phyloP scores from a whole-genome alignment of 2,329 filamentous ascomycete genomes.

The Aspergillus quadrilineatus region DNA sequence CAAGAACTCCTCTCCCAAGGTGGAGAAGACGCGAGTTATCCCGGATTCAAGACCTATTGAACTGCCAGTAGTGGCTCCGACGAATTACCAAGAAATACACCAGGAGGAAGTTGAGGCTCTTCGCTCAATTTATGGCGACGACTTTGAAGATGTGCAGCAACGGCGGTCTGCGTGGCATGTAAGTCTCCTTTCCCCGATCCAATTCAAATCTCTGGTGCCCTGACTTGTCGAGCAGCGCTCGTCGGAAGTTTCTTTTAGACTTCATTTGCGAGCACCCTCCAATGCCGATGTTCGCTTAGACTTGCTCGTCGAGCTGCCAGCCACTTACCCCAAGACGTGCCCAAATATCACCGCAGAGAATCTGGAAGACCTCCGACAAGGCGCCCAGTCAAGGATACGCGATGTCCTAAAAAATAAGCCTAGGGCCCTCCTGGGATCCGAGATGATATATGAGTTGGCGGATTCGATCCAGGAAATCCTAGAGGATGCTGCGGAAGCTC shows the following conservation, averaged over 20 bases:
- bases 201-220: background rate
- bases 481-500: slow-evolving; percentile 79
- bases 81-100: slow-evolving; percentile 79
- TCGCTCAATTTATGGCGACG: slow-evolving; percentile 83
- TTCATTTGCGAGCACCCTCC: slow-evolving; percentile 71
- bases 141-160: slow-evolving; percentile 73
- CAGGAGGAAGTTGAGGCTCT: slow-evolving; percentile 83
- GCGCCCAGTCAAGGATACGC: slow-evolving; percentile 68
- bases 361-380: slow-evolving; percentile 64
- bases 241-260: slow-evolving; percentile 74
- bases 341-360: slow-evolving; percentile 71
- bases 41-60: slow-evolving; percentile 32
- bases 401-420: slow-evolving; percentile 68
- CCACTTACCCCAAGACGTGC: slow-evolving; percentile 84
- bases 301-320: slow-evolving; percentile 77
- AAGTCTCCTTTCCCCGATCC: slow-evolving; percentile 30
- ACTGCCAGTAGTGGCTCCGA: slow-evolving; percentile 39
- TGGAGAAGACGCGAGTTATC: slow-evolving; percentile 31
- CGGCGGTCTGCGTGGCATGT: slow-evolving; percentile 81
- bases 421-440: slow-evolving; percentile 61
- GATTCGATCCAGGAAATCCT: slow-evolving; percentile 66
- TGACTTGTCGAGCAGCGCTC: slow-evolving; percentile 60
- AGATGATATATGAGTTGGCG: slow-evolving; percentile 65
- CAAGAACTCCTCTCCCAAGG: slow-evolving; percentile 34
- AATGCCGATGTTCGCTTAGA: slow-evolving; percentile 70